These are phyloP conservation scores for Cicer bijugum DNA, from an alignment of 306 rosid species.

Conservation along the genomic window DNA sequence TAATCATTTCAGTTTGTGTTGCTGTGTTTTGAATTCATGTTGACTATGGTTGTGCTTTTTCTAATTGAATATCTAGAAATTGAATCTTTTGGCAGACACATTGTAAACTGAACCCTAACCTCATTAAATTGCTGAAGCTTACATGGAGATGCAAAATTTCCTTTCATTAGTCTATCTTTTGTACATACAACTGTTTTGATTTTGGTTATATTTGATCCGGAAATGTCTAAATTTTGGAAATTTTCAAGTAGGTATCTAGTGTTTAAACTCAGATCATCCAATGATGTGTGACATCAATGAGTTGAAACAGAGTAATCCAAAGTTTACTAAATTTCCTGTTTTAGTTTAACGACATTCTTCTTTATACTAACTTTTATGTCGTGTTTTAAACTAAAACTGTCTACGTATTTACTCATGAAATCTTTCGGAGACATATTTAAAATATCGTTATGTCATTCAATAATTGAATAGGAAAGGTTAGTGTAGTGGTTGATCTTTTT, in stretches of 20 bases:
- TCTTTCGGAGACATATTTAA: constrained; percentile 6
- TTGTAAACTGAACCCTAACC: not conserved
- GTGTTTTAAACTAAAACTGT: constrained; percentile 28
- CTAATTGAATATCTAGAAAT: constrained; percentile 12
- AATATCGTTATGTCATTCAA: not conserved
- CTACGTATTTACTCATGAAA: not conserved
- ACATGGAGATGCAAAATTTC: constrained; percentile 1
- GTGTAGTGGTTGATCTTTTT: not conserved
- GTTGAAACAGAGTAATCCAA: constrained; percentile 10
- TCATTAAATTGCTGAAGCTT: constrained; percentile 20
- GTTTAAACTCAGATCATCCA: not conserved
- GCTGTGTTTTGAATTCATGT: not conserved
- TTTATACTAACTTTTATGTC: not conserved
- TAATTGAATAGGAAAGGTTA: constrained; percentile 28
- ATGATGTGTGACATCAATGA: not conserved
- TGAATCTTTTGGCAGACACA: not conserved
- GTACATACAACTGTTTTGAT: not conserved
- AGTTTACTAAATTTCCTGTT: constrained; percentile 3
- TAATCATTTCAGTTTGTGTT: constrained; percentile 10
- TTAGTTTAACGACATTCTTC: not conserved
- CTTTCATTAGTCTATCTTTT: constrained; percentile 1
- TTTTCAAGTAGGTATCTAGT: not conserved
- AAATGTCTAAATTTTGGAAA: constrained; percentile 22
- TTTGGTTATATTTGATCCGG: not conserved
- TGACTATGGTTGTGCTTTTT: constrained; percentile 4